Evolutionary conservation across 1,284 basidiomycete genomes (phyloP).

Genomic region (Leccinum pachyderme): DNA sequence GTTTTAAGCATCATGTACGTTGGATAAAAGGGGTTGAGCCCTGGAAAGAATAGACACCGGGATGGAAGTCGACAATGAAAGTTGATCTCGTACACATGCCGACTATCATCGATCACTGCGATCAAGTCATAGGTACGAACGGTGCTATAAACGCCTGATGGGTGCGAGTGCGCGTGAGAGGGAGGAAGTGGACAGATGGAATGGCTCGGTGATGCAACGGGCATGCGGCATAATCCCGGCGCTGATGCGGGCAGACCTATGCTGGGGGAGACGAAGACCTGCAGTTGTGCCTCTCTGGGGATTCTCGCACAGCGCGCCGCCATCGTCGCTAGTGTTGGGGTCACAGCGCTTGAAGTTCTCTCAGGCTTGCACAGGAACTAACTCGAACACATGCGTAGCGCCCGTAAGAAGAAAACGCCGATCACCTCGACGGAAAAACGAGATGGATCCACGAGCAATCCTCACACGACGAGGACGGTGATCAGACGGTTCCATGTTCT

Average conservation of each 20-base stretch:
- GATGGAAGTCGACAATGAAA: no score
- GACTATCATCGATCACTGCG: neutral
- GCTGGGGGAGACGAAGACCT: no score
- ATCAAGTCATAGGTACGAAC: neutral
- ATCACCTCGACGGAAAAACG: slow-evolving; percentile 28
- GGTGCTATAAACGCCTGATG: neutral
- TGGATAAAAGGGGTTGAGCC: neutral
- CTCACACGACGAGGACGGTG: slow-evolving; percentile 56
- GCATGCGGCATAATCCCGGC: neutral
- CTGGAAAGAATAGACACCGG: neutral
- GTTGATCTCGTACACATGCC: neutral
- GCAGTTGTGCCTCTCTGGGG: no score
- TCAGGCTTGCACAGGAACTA: no score
- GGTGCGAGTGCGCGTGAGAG: neutral
- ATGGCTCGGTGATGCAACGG: neutral
- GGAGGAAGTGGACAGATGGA: no score
- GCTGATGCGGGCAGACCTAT: neutral
- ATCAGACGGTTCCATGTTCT: slow-evolving; percentile 72
- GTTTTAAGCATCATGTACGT: neutral
- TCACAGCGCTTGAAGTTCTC: no score
- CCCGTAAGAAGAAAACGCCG: slow-evolving; percentile 45
- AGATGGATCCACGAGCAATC: slow-evolving; percentile 30
- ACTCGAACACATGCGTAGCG: slow-evolving; percentile 38
- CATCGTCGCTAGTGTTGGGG: no score
- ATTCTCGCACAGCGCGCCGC: no score